Conservation (phyloP, 108 stramenopile species). For the Skeletonema costatum region DNA sequence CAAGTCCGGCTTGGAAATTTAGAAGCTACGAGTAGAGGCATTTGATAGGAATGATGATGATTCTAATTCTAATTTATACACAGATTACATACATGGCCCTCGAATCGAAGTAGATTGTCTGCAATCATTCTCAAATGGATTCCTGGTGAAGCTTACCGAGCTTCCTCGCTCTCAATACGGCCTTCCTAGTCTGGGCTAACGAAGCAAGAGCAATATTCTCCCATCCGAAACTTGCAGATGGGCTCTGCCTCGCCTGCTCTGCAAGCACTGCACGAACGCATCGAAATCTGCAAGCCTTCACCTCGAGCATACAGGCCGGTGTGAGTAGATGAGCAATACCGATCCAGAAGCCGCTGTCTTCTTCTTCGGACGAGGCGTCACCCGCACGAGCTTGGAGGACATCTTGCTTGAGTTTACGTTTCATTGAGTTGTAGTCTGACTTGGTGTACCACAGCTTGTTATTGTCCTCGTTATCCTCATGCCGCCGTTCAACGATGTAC, state of each 20-base stretch:
- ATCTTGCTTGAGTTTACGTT: neutral
- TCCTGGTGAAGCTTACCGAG: neutral
- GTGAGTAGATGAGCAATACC: neutral
- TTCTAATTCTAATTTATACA: no score
- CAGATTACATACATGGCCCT: no score
- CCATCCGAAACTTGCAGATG: no score
- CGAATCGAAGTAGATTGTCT: no score
- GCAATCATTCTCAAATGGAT: neutral
- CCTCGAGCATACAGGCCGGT: neutral
- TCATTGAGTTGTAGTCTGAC: neutral
- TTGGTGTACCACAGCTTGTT: neutral
- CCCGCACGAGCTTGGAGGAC: neutral
- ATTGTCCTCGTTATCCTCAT: neutral
- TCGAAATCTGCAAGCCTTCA: no score
- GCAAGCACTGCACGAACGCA: no score
- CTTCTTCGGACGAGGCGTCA: neutral
- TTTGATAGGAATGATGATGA: no score
- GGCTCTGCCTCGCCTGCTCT: no score
- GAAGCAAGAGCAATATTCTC: no score
- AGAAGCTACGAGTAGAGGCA: no score
- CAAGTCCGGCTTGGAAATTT: no score
- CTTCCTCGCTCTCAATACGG: neutral
- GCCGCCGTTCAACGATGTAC: neutral
- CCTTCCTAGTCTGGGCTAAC: neutral
- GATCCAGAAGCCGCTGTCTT: neutral